Evolutionary conservation across 306 rosid species (phyloP), one percentile per base, ranked within the genome.

Genomic region (Dalbergia cochinchinensis): DNA sequence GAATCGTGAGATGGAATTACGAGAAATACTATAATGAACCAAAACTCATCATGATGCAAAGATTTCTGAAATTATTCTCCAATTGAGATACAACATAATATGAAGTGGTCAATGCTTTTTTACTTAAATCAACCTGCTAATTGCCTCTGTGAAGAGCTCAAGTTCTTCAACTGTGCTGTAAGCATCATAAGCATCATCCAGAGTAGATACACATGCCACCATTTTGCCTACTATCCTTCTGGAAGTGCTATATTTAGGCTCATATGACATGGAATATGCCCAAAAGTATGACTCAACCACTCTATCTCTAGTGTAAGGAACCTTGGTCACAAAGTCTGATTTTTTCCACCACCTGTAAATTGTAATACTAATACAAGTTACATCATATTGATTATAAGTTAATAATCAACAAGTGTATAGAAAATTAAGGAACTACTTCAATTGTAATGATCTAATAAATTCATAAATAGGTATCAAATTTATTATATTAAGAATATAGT

Each of bases 291-390:
- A n/a, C 57, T 85, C 90, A 11, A 87, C 88, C 31, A 83, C 18
- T 48, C 93, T 81, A n/a, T 87, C 79, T 48, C 88, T 84, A 26
- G 70, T 61, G 48, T 83, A 85, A 2, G 91, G 83, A 1, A 78
- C 12, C 53, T 16, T 78, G 20, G 11, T 69, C n/a, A 1, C 13
- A 2, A 44, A 42, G 13, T 79, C 71, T 42, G 75, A 58, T 0
- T 85, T 71, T 19, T 84, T 85, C 89, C 87, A 85, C 94, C 94
- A 86, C 85, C 88, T 87, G 11, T 19, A 8, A 26, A 7, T 26
- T 26, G 31, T 26, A 2, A 26, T 15, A 3, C 1, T 18, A 53
- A 58, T 34, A 13, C 12, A 45, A 41, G 11, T 33, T 51, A 41
- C 41, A 26, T 26, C 1, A 26, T 26, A 26, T 26, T 26, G 31